Base-by-base conservation (phyloP, 768 basidiomycete species). In the Clathrus columnatus region DNA sequence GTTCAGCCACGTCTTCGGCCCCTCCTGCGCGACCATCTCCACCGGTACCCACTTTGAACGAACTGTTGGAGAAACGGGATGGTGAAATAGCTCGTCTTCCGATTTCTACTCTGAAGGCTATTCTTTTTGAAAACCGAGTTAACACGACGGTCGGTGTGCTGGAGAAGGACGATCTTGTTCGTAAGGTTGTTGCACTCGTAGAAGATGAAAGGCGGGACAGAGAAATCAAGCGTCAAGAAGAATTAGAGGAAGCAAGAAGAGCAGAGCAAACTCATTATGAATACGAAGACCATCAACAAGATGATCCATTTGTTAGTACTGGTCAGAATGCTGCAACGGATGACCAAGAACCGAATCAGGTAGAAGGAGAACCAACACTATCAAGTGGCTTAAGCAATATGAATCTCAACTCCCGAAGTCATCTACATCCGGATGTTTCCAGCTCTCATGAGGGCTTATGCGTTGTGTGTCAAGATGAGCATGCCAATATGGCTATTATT, bases 391-490 rank as follows among this genome's bases (percentile, higher is more conserved):
- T 28, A 36, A 50, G 50, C 36, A 24, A 28, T 65, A 24, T 6
- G 41, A 62, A 20, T 36, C 62, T 36, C 59, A 71, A 1, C 62
- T 67, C 4, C 65, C 72, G 3, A 68, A 67, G 11, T 58, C 67
- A n/a, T 59, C 72, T 21, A 64, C 76, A 5, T 75, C 72, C 58
- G 59, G 73, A 7, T 66, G 70, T 56, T 68, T 69, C 28, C 67
- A 72, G 62, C 64, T 68, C 1, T 67, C 73, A 1, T 21, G 78
- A 79, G 7, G 91, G 93, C 1, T 68, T 93, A 4, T 96, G 93
- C 66, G 89, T 95, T 0, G 79, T 96, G 8, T 96, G 93, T 64
- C 92, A 94, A 64, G 93, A 96, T 59, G 88, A 92, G 57, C 92
- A 95, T 60, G 92, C 93, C 0, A 92, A 87, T 61, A 88, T 96